These are phyloP conservation scores for Oxytropis ochrocephala DNA, from an alignment of 306 rosid species.

Conservation along the genomic window DNA sequence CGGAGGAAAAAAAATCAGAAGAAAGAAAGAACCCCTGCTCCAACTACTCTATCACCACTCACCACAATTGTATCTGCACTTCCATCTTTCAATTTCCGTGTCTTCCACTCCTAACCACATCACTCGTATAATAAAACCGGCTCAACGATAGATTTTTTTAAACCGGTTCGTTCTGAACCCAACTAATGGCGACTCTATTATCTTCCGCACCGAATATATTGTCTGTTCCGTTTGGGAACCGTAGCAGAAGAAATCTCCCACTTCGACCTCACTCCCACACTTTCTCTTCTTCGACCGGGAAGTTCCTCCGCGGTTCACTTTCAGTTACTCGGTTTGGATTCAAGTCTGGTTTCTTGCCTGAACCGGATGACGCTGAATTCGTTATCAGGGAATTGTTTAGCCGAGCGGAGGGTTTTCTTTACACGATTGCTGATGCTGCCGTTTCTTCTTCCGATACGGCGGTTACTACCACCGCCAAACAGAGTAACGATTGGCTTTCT, in stretches of 20 bases:
- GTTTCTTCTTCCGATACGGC: constrained; percentile 56
- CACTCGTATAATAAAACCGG: background rate
- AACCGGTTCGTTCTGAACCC: constrained; percentile 8
- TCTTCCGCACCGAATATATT: constrained; percentile 40
- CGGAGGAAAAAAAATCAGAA: background rate
- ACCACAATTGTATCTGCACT: background rate
- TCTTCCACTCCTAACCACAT: background rate
- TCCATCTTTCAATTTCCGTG: background rate
- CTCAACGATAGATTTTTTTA: background rate
- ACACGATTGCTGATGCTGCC: constrained; percentile 87
- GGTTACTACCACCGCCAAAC: constrained; percentile 39
- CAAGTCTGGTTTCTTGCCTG: constrained; percentile 52
- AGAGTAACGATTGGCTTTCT: constrained; percentile 78
- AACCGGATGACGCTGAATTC: constrained; percentile 42
- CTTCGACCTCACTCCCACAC: constrained; percentile 33
- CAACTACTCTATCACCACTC: background rate
- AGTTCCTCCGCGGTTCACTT: constrained; percentile 55
- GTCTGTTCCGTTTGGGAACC: constrained; percentile 38
- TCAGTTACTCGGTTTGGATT: constrained; percentile 52
- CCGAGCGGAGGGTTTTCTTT: constrained; percentile 69
- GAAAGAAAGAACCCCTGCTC: background rate
- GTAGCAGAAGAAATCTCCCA: constrained; percentile 29
- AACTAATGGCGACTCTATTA: constrained; percentile 49
- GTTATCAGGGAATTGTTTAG: constrained; percentile 42
- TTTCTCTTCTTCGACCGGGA: constrained; percentile 19